Evolutionary conservation across 1,139 yeast genomes (phyloP), one percentile per base, ranked within the genome.

Genomic region (Taphrina betulina): DNA sequence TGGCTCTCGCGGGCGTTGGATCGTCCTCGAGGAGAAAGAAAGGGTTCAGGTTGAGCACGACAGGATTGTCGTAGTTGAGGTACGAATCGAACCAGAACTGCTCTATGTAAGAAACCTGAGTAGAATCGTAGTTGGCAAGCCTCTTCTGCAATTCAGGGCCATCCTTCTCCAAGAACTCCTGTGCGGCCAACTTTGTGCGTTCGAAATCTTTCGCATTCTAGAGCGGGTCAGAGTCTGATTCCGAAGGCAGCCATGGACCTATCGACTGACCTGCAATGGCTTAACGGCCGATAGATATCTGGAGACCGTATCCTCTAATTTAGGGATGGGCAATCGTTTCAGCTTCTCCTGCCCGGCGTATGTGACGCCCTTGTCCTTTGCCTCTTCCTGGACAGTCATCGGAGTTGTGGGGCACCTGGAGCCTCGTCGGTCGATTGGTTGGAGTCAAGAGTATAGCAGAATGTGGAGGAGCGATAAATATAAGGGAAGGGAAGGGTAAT

Each of bases 81-180:
- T 88, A 88, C 2, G 95, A 81, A 67, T 88, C 96, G 68, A 82
- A 87, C 96, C 96, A 88, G 68, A 88, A 88, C 68, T 88, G 95
- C 69, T 88, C 96, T 61, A 88, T 88, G 69, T 84, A 88, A 7
- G 94, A 83, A 55, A 85, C 80, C 63, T 89, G 74, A 17, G 79
- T 71, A 58, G 78, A 74, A 8, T 87, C 76, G 64, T 85, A 86
- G 55, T 78, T 78, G 46, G 81, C 71, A 46, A 87, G 75, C 64
- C 81, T 82, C 31, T 78, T 72, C 63, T 85, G 87, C 62, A 88
- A 75, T 57, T 78, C 74, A 28, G 80, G 77, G 3, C 90, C 88
- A 12, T 77, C 68, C 17, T 81, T 77, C 56, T 75, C 70, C 58
- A 85, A 66, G 66, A 86, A 83, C 63, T 74, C 68, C 24, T 73